Evolutionary conservation across 306 rosid genomes (phyloP), one percentile per base, ranked within the genome.

Genomic region (Cucumis sativus): DNA sequence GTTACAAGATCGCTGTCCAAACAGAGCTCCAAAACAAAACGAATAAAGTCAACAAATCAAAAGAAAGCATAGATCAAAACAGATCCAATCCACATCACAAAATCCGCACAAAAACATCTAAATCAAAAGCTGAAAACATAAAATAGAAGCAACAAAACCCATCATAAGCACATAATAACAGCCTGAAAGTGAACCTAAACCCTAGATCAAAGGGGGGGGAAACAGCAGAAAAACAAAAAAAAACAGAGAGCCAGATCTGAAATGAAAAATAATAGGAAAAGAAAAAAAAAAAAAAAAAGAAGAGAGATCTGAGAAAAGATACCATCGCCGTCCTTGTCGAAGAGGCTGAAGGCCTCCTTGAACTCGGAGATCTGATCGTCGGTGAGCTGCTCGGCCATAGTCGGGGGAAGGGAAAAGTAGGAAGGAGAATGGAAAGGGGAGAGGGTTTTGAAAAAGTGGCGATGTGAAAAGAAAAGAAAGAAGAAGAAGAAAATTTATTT

Each of bases 241-340:
- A 73, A 54, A 7, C 28, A 51, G 11, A 72, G 5, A 73, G 9
- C 12, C 60, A 54, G 77, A 73, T 73, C 77, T 80, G 75, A 6
- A 28, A 28, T 10, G 62, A 51, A 14, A 23, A 52, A 8, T 6
- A 33, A 51, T 37, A 8, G 5, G 33, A 30, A 28, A 28, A 28
- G 30, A 28, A 28, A 28, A 28, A 28, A 41, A 20, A 35, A 15
- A 25, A 9, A 4, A 49, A 2, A 0, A 10, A 9, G 15, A 0
- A 39, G 15, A 41, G 6, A 80, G 88, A 87, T 87, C 88, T 78
- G 80, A 88, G 86, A 79, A 78, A 82, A 6, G 74, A 87, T 52
- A 90, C 96, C 96, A 87, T 90, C 92, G 85, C 96, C 96, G 21
- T 90, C 96, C 91, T 90, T 90, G 77, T 90, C 96, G 86, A 90